Conservation (phyloP, 371 early-diverging fungal genomes). For the Chytridiales sp. region DNA sequence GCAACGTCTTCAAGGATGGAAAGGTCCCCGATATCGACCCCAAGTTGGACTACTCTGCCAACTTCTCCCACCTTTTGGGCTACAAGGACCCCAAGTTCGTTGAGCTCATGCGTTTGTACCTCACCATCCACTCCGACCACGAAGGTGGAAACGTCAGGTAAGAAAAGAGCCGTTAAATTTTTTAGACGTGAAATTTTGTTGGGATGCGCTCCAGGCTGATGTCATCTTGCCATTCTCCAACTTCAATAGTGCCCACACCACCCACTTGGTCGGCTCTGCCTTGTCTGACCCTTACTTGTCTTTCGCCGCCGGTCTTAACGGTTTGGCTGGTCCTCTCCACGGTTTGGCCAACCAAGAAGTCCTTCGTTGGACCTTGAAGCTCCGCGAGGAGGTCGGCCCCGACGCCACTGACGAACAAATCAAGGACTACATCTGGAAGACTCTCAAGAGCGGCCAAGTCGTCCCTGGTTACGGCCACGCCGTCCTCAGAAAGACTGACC, state of each 20-base stretch:
- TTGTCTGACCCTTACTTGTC: slow-evolving; percentile 98
- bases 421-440: slow-evolving; percentile 94
- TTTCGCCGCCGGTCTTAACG: slow-evolving; percentile 96
- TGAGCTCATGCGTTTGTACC: slow-evolving; percentile 97
- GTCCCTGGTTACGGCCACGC: slow-evolving; percentile 99
- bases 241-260: slow-evolving; percentile 54
- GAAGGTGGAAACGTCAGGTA: slow-evolving; percentile 98
- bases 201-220: not conserved
- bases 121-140: slow-evolving; percentile 99
- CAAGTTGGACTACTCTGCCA: slow-evolving; percentile 90
- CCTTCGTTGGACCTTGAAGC: slow-evolving; percentile 93
- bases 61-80: slow-evolving; percentile 92
- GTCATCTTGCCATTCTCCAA: not conserved
- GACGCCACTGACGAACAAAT: slow-evolving; percentile 89
- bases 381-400: slow-evolving; percentile 83
- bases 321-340: slow-evolving; percentile 98
- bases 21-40: slow-evolving; percentile 80
- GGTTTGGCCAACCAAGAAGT: slow-evolving; percentile 99
- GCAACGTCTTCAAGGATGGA: slow-evolving; percentile 97
- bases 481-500: slow-evolving; percentile 97
- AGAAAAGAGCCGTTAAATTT: slow-evolving; percentile 44
- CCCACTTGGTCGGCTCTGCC: slow-evolving; percentile 95
- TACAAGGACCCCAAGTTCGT: slow-evolving; percentile 88
- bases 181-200: not conserved
- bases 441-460: slow-evolving; percentile 93